phyloP scores from a whole-genome alignment of 352 stramenopile genomes.

The Phytophthora foliorum region DNA sequence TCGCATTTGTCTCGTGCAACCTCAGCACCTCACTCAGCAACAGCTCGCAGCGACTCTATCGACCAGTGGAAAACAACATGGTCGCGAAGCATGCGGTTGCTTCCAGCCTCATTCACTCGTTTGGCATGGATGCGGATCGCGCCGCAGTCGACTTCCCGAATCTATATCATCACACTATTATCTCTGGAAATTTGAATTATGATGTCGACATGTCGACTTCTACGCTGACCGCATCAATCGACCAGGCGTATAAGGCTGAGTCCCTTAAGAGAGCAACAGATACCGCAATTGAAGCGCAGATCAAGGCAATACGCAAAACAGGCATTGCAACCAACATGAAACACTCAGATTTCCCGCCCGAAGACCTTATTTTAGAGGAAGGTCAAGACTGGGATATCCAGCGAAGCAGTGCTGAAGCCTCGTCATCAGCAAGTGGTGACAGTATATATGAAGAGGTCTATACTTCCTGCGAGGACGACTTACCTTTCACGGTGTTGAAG shows the following conservation, averaged over 20 bases:
- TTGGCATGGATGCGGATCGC: conserved; percentile 82
- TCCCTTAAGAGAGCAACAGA: conserved; percentile 68
- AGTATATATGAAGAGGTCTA: conserved; percentile 66
- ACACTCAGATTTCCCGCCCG: conserved; percentile 13
- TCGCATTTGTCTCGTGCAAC: conserved; percentile 88
- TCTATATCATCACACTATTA: conserved; percentile 87
- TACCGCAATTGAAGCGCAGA: conserved; percentile 66
- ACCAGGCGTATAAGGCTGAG: conserved; percentile 84
- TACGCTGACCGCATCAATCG: conserved; percentile 50
- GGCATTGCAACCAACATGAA: conserved; percentile 12
- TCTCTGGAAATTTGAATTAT: conserved; percentile 87
- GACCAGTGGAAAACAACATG: conserved; percentile 40
- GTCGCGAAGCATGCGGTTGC: conserved; percentile 65
- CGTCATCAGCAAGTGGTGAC: conserved; percentile 34
- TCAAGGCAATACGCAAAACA: conserved; percentile 48
- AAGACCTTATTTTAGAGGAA: conserved; percentile 24
- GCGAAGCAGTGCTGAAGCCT: conserved; percentile 31
- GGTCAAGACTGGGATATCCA: conserved; percentile 24
- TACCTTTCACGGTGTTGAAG: conserved; percentile 74
- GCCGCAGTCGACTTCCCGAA: conserved; percentile 85
- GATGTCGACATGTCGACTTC: conserved; percentile 62
- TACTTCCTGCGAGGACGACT: conserved; percentile 53
- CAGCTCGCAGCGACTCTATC: conserved; percentile 37
- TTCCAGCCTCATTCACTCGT: conserved; percentile 79
- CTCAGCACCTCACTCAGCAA: conserved; percentile 56